Conservation (phyloP, 2,329 filamentous ascomycete species). For the Helotiales sp. region DNA sequence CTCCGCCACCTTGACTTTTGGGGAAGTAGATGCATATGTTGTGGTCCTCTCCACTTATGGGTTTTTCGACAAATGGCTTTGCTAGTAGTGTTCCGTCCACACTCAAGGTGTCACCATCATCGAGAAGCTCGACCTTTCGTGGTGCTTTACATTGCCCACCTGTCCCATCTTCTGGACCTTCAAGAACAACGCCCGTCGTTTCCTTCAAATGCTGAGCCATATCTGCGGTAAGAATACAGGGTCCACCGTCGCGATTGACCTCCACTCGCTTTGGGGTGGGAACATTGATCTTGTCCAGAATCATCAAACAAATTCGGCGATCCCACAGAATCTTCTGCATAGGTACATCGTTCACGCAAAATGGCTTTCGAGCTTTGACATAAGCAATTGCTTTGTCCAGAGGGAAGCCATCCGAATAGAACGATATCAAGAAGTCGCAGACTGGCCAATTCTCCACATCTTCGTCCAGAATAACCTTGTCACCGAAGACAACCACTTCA, state of each 20-base stretch:
- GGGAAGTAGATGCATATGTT: constrained; percentile 99
- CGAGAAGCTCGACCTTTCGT: constrained; percentile 79
- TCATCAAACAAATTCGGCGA: constrained; percentile 82
- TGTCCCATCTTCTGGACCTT: constrained; percentile 71
- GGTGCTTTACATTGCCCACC: constrained; percentile 57
- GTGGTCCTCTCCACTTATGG: constrained; percentile 97
- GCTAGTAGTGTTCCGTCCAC: constrained; percentile 83
- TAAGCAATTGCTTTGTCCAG: constrained; percentile 97
- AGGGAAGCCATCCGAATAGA: constrained; percentile 97
- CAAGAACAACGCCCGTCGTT: constrained; percentile 76
- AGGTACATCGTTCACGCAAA: constrained; percentile 95
- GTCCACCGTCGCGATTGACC: constrained; percentile 91
- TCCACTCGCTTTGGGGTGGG: constrained; percentile 88
- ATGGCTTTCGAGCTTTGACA: constrained; percentile 88
- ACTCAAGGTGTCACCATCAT: constrained; percentile 84
- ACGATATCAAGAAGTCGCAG: constrained; percentile 91
- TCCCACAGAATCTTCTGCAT: constrained; percentile 99
- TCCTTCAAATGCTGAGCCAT: constrained; percentile 81
- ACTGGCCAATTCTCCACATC: constrained; percentile 95
- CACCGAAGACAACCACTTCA: constrained; percentile 95
- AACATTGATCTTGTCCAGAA: constrained; percentile 88
- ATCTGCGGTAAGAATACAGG: constrained; percentile 76
- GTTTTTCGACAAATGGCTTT: constrained; percentile 98
- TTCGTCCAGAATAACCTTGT: constrained; percentile 98
- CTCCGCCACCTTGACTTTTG: constrained; percentile 83